A percentile compares a stretch with the other conserved stretches of the same genome.
phyloP scores from a whole-genome alignment of 2,329 filamentous ascomycete species.

The Myotisia sp. region DNA sequence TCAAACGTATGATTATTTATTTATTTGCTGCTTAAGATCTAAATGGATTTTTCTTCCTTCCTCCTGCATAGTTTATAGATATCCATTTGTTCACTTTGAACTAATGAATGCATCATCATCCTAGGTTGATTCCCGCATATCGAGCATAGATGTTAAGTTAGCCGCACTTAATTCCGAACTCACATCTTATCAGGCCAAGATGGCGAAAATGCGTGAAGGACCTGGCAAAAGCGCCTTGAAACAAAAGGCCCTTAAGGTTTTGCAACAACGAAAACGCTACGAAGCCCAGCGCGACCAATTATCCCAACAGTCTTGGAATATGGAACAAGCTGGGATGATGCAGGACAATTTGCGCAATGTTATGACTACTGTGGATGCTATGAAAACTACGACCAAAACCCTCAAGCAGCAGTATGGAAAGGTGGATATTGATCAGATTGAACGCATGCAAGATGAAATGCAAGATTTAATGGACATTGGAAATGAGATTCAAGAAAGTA shows the following conservation, averaged over 20 bases:
- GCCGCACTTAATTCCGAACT: constrained; percentile 85
- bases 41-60: neutral
- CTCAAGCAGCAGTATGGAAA: constrained; percentile 91
- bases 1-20: constrained; percentile 50
- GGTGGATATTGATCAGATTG: constrained; percentile 94
- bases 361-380: constrained; percentile 94
- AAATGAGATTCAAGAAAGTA: constrained; percentile 94
- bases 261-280: constrained; percentile 88
- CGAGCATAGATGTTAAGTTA: constrained; percentile 86
- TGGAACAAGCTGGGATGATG: constrained; percentile 98
- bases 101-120: neutral
- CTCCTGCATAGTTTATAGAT: neutral
- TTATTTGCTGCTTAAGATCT: no score
- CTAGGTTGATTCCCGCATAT: constrained; percentile 64
- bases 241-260: constrained; percentile 83
- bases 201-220: constrained; percentile 86
- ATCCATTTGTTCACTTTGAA: constrained; percentile 1
- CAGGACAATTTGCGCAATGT: constrained; percentile 97
- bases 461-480: constrained; percentile 93
- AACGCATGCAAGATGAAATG: constrained; percentile 97
- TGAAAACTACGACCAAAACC: constrained; percentile 92
- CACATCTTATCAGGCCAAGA: constrained; percentile 69
- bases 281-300: constrained; percentile 88
- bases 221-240: constrained; percentile 87
- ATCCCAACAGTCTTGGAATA: constrained; percentile 91